phyloP scores from a whole-genome alignment of 192 early-diverging fungal species.

The Coemansia sp. region DNA sequence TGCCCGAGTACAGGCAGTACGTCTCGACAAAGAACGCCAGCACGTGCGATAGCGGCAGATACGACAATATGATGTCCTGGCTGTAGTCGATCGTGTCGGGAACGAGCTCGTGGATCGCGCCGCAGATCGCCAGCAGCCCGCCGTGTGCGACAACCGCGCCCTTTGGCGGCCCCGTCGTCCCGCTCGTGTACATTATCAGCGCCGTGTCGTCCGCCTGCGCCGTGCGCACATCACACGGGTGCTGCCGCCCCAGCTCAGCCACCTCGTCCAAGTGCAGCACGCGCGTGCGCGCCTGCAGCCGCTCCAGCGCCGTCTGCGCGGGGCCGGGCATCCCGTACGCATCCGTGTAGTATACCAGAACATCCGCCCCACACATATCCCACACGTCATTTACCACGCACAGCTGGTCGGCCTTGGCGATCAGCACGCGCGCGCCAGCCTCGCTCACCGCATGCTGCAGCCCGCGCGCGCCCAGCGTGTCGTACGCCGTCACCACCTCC shows the following conservation, averaged over 20 bases:
- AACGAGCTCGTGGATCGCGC: conserved; percentile 52
- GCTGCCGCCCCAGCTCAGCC: conserved; percentile 59
- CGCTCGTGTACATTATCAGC: conserved; percentile 91
- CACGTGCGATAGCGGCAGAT: conserved; percentile 88
- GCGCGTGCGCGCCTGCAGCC: conserved; percentile 38
- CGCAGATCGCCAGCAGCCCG: conserved; percentile 71
- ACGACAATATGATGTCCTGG: conserved; percentile 68
- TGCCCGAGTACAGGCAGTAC: conserved; percentile 63
- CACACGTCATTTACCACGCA: conserved; percentile 11
- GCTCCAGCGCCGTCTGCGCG: conserved; percentile 52
- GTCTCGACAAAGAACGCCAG: conserved; percentile 85
- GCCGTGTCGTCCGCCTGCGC: conserved; percentile 70
- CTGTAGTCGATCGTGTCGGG: conserved; percentile 43
- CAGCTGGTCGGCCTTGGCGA: conserved; percentile 57
- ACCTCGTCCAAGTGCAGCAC: conserved; percentile 68
- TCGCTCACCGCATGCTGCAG: conserved; percentile 83
- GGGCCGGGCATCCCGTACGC: conserved; percentile 33
- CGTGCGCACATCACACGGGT: conserved; percentile 61
- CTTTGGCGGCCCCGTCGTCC: conserved; percentile 92
- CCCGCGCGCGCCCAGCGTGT: conserved; percentile 82
- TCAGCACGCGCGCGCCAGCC: conserved; percentile 66
- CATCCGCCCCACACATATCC: conserved; percentile 16
- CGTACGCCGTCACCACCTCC: conserved; percentile 81
- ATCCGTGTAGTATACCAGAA: conserved; percentile 58
- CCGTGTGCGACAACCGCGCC: conserved; percentile 84